A percentile compares a stretch with the other conserved stretches of the same genome.
These are phyloP conservation scores for Backusella luteola DNA, from an alignment of 192 early-diverging fungal genomes.

Conservation along the genomic window DNA sequence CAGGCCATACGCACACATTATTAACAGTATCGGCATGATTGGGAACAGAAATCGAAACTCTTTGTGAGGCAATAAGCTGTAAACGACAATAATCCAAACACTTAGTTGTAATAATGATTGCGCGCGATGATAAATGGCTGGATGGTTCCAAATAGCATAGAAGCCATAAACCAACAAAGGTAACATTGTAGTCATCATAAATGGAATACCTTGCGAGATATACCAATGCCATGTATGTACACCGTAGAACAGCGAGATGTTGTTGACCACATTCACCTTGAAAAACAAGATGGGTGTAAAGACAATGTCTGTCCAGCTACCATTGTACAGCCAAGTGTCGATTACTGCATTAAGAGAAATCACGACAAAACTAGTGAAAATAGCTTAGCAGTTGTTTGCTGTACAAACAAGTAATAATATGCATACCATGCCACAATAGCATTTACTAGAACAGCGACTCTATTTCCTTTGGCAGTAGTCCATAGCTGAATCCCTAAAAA, in stretches of 20 bases:
- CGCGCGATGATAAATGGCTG: constrained; percentile 1
- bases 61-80: constrained; percentile 84
- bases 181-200: constrained; percentile 73
- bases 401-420: neutral
- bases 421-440: constrained; percentile 47
- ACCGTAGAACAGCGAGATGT: constrained; percentile 89
- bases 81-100: constrained; percentile 54
- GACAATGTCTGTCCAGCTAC: constrained; percentile 64
- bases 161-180: constrained; percentile 62
- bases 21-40: constrained; percentile 66
- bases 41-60: constrained; percentile 96
- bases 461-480: constrained; percentile 6
- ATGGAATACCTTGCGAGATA: constrained; percentile 75
- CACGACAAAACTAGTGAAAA: neutral
- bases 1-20: constrained; percentile 47
- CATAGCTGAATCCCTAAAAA: constrained; percentile 68
- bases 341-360: constrained; percentile 37
- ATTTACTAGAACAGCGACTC: constrained; percentile 26
- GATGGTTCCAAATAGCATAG: constrained; percentile 25
- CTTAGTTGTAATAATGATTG: constrained; percentile 39
- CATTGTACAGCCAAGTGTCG: constrained; percentile 70
- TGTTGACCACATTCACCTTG: constrained; percentile 76
- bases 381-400: neutral
- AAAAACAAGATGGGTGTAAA: constrained; percentile 80
- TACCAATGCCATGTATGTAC: constrained; percentile 93